Conservation (phyloP, 2,329 filamentous ascomycete genomes). For the Cladosporium sp. region DNA sequence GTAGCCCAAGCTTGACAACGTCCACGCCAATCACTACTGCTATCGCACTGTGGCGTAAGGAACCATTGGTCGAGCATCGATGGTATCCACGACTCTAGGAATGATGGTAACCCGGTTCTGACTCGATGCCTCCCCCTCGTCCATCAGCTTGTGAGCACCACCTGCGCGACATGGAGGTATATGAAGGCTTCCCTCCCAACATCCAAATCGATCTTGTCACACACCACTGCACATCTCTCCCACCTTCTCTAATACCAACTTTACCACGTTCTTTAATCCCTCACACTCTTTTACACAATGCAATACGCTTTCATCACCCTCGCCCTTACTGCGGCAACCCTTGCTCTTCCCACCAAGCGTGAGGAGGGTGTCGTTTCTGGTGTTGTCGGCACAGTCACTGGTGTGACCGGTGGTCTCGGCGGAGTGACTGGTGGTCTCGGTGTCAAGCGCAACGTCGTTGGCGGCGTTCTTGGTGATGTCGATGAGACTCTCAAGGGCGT, state of each 20-base stretch:
- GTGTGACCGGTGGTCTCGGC: constrained; percentile 33
- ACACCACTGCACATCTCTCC: constrained; percentile 12
- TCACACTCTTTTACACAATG: constrained; percentile 18
- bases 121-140: constrained; percentile 1
- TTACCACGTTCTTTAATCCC: constrained; percentile 7
- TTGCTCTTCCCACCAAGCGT: constrained; percentile 15
- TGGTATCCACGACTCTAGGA: background rate
- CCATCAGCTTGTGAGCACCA: background rate
- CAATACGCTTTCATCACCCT: constrained; percentile 19
- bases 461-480: background rate
- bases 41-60: background rate
- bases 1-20: constrained; percentile 8
- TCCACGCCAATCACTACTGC: background rate
- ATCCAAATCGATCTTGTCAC: background rate
- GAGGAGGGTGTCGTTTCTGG: constrained; percentile 67
- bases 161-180: background rate
- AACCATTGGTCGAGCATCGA: background rate
- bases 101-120: background rate
- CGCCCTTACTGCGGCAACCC: constrained; percentile 17
- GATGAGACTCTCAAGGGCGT: constrained; percentile 1
- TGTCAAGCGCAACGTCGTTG: background rate
- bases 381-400: constrained; percentile 85
- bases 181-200: constrained; percentile 7
- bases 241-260: constrained; percentile 10
- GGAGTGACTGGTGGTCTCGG: constrained; percentile 6